These are phyloP conservation scores for Nicotiana benthamiana DNA, from an alignment of 257 asterid species.

Conservation along the genomic window DNA sequence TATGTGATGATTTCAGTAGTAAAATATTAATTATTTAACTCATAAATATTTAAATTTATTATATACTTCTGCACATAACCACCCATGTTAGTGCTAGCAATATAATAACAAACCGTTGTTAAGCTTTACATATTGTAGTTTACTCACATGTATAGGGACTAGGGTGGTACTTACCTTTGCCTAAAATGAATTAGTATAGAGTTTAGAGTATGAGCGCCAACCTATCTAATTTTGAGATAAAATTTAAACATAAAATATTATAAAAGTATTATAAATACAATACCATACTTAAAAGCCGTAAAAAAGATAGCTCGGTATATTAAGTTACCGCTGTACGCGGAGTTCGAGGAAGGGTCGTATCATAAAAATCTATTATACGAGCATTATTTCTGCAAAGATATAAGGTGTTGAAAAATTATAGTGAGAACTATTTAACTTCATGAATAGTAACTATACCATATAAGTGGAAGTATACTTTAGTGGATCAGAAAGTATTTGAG, in stretches of 20 bases:
- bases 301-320: accelerated
- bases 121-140: no score
- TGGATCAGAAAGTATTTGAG: neutral
- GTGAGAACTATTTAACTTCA: neutral
- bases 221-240: no score
- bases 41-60: no score
- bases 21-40: no score
- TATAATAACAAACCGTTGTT: no score
- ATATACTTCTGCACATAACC: no score
- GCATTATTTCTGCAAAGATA: no score
- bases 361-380: no score
- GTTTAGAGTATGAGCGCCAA: neutral
- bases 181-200: neutral
- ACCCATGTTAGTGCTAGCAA: no score
- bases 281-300: no score
- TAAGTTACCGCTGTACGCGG: no score
- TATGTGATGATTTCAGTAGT: neutral
- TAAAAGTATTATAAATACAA: neutral
- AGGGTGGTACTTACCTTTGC: neutral
- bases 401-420: neutral
- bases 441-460: neutral
- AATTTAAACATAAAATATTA: neutral
- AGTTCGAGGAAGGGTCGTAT: accelerated
- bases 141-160: neutral
- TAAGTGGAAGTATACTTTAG: neutral